A percentile compares a stretch with the other conserved stretches of the same genome.
Conservation (phyloP, 768 basidiomycete species). For the Lentinus tigrinus region DNA sequence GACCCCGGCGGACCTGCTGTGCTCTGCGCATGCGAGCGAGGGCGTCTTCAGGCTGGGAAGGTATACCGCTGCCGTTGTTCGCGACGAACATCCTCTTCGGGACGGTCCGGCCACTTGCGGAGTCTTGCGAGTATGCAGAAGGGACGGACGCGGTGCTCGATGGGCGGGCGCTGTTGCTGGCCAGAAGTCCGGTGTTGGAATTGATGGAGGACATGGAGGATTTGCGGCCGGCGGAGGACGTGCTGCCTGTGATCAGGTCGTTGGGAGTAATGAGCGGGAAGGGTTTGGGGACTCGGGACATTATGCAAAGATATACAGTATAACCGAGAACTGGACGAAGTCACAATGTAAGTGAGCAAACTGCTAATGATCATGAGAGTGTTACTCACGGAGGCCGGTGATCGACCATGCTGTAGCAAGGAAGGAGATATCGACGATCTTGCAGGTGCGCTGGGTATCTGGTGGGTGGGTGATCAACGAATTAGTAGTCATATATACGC, state of each 20-base stretch:
- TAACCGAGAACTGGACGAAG: slow-evolving; percentile 20
- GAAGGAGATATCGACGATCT: slow-evolving; percentile 15
- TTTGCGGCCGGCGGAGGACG: slow-evolving; percentile 2
- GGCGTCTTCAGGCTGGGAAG: neutral
- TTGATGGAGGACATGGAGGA: slow-evolving; percentile 10
- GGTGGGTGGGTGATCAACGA: neutral
- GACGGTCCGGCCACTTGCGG: neutral
- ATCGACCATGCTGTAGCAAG: slow-evolving; percentile 20
- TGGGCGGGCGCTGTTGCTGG: neutral
- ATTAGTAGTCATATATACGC: neutral
- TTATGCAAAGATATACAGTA: slow-evolving; percentile 22
- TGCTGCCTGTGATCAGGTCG: slow-evolving; percentile 11
- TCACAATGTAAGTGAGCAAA: neutral
- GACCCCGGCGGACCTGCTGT: neutral
- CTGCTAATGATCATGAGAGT: neutral
- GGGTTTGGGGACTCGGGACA: slow-evolving; percentile 24
- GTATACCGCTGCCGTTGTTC: neutral
- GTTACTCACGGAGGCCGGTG: slow-evolving; percentile 23
- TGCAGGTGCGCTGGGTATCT: slow-evolving; percentile 23
- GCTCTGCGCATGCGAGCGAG: neutral
- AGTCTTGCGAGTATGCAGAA: neutral
- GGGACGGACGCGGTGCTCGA: slow-evolving; percentile 9
- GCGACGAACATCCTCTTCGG: slow-evolving; percentile 12
- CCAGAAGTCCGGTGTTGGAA: slow-evolving; percentile 18
- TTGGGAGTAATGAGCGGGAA: slow-evolving; percentile 22